Evolutionary conservation across 2,329 filamentous ascomycete species (phyloP).

Genomic region (Alternaria triticimaculans): DNA sequence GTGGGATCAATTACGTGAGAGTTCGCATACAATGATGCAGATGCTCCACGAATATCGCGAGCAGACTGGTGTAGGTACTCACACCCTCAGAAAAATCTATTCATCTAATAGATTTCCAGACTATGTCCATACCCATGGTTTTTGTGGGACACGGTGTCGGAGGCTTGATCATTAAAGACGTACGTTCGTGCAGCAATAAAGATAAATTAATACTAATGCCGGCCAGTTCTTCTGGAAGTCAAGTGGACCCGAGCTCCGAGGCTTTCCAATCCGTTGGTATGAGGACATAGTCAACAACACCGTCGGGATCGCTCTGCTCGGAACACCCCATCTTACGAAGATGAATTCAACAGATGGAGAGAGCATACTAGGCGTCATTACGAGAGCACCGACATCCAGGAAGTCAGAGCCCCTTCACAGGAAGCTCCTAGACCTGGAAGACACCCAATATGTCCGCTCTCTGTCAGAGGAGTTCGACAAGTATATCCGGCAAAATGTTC

Average conservation of each 20-base stretch:
- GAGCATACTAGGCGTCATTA: too few species aligned
- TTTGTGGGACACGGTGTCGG: neutral
- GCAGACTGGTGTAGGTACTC: rapidly evolving
- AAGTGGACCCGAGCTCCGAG: neutral
- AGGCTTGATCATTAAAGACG: neutral
- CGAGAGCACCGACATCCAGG: too few species aligned
- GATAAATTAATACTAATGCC: too few species aligned
- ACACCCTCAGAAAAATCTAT: too few species aligned
- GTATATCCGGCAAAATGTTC: neutral
- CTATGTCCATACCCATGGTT: neutral
- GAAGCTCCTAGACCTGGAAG: neutral
- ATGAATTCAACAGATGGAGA: too few species aligned
- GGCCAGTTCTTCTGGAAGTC: neutral
- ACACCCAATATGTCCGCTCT: rapidly evolving
- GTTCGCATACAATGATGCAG: neutral
- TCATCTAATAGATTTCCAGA: too few species aligned
- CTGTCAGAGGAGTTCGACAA: rapidly evolving
- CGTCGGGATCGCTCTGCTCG: neutral
- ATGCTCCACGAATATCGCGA: neutral
- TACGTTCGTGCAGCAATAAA: too few species aligned
- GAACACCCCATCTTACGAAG: neutral
- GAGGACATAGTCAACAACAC: neutral
- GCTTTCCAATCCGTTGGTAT: rapidly evolving
- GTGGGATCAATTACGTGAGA: rapidly evolving
- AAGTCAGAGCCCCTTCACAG: too few species aligned